Evolutionary conservation across 2,329 filamentous ascomycete species (phyloP), one percentile per base, ranked within the genome.

Genomic region (Fusarium algeriense): DNA sequence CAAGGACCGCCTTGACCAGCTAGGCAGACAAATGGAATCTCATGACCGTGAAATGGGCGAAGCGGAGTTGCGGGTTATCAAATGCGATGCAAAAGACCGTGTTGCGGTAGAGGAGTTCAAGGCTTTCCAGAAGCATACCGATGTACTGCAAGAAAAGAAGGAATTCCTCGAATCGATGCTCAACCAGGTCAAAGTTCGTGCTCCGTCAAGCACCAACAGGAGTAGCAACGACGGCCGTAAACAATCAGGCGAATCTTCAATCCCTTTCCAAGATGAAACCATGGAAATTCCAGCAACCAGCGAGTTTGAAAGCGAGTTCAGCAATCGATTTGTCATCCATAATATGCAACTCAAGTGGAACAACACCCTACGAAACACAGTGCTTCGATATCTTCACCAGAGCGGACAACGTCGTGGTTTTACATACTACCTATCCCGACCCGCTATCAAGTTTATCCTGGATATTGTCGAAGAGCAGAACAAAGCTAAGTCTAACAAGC

Each of bases 331-430:
- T 83, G 95, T 98, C 75, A 92, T 99, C 56, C 96, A 99, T 84
- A 99, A 99, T 76, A 89, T 97, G 79, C 96, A 99, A 77, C 85
- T 99, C 62, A 99, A 99, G 81, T 99, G 96, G 96, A 98, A 97
- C 83, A 99, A 99, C 76, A 89, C 95, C 14, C 83, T 99, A 40
- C 90, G 96, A 64, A 98, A 99, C 78, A 98, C 98, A 76, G 96
- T 99, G 53, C 88, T 99, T 43, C 93, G 96, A 28, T 99, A 99
- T 80, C 97, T 96, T 70, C 96, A 99, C 78, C 96, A 99, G 84
- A 96, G 97, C 76, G 94, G 95, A 79, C 97, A 99, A 81, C 89
- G 96, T 55, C 91, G 96, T 73, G 97, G 96, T 56, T 98, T 99
- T 78, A 91, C 99, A 34, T 99, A 99, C 83, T 99, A 99, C 81